phyloP scores from a whole-genome alignment of 2,329 filamentous ascomycete genomes.

The Neonectria coccinea region DNA sequence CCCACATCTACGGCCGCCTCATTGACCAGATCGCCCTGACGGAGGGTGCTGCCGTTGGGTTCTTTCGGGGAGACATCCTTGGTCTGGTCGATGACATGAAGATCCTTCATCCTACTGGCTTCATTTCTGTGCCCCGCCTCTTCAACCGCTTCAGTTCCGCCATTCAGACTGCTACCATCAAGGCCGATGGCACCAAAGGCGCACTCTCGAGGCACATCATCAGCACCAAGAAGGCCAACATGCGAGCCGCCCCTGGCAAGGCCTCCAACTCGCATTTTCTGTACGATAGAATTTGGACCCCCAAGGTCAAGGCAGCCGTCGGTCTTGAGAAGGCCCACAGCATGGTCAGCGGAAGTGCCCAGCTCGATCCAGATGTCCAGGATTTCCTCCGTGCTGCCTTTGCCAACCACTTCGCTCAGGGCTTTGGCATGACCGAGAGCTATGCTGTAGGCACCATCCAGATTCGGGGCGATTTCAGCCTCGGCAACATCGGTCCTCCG shows the following conservation, averaged over 20 bases:
- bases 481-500: constrained; percentile 85
- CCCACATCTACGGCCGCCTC: constrained; percentile 93
- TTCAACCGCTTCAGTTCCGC: constrained; percentile 91
- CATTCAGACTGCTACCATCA: constrained; percentile 81
- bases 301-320: constrained; percentile 85
- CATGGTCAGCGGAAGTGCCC: constrained; percentile 91
- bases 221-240: constrained; percentile 80
- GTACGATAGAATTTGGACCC: constrained; percentile 90
- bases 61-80: constrained; percentile 91
- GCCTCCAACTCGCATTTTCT: constrained; percentile 83
- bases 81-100: constrained; percentile 93
- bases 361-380: constrained; percentile 88
- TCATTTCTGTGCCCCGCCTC: constrained; percentile 90
- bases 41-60: constrained; percentile 81
- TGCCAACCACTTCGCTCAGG: constrained; percentile 82
- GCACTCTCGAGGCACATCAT: constrained; percentile 84
- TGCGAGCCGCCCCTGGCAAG: constrained; percentile 77
- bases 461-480: constrained; percentile 74
- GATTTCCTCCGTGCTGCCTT: constrained; percentile 89
- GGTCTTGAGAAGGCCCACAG: constrained; percentile 79
- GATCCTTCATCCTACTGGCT: constrained; percentile 81
- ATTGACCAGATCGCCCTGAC: constrained; percentile 81
- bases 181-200: constrained; percentile 84
- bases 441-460: constrained; percentile 84
- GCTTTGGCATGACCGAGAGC: constrained; percentile 94